A percentile compares a stretch with the other conserved stretches of the same genome.
phyloP scores from a whole-genome alignment of 2,329 filamentous ascomycete genomes.

The Penicillium sp. region DNA sequence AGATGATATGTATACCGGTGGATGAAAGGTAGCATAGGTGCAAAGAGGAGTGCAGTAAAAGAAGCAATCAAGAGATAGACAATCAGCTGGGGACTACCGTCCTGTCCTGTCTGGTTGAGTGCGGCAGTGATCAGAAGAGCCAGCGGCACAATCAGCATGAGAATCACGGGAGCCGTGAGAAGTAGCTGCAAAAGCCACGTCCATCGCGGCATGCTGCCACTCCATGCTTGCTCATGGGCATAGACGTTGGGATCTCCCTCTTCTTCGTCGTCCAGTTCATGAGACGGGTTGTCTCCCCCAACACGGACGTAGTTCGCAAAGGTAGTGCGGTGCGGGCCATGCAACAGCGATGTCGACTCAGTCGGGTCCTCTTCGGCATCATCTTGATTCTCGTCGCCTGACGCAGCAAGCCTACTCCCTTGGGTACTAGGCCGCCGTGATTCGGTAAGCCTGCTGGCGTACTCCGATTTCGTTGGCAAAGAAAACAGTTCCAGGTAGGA shows the following conservation, averaged over 20 bases:
- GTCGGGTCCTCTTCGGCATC: slow-evolving; percentile 44
- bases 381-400: slow-evolving; percentile 38
- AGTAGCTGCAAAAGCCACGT: slow-evolving; percentile 86
- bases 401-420: slow-evolving; percentile 43
- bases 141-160: slow-evolving; percentile 74
- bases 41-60: slow-evolving; percentile 66
- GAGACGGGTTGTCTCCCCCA: slow-evolving; percentile 28
- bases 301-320: slow-evolving; percentile 53
- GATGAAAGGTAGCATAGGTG: slow-evolving; percentile 77
- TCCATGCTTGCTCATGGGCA: slow-evolving; percentile 80
- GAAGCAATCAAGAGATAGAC: slow-evolving; percentile 68
- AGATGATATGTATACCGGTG: slow-evolving; percentile 82
- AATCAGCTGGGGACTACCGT: slow-evolving; percentile 68
- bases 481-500: slow-evolving; percentile 76
- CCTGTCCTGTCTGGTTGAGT: slow-evolving; percentile 74
- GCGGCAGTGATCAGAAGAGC: slow-evolving; percentile 68
- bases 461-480: slow-evolving; percentile 67
- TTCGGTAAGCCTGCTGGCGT: slow-evolving; percentile 55
- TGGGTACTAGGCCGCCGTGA: slow-evolving; percentile 36
- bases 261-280: slow-evolving; percentile 27
- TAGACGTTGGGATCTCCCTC: slow-evolving; percentile 48
- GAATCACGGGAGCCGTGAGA: slow-evolving; percentile 69
- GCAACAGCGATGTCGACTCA: slow-evolving; percentile 57
- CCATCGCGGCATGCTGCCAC: slow-evolving; percentile 71
- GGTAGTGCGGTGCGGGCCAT: slow-evolving; percentile 49